Conservation (phyloP, 2,329 filamentous ascomycete species). For the Mollisia scopiformis region DNA sequence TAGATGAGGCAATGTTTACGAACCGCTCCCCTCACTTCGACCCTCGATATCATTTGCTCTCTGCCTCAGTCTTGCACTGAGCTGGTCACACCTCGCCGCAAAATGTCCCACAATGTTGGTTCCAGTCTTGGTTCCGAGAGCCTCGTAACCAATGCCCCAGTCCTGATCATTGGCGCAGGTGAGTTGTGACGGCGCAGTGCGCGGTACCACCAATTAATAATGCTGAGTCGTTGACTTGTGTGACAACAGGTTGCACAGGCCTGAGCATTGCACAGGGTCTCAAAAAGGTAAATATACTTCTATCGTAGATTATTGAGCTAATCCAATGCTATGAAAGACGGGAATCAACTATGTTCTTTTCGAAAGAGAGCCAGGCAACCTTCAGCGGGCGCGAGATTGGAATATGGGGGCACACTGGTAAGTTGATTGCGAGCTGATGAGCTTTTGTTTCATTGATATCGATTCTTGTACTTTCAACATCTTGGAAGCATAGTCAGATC, state of each 20-base stretch:
- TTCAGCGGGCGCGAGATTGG: slow-evolving; percentile 3
- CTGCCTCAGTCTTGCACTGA: too few species aligned
- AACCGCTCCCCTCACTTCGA: background rate
- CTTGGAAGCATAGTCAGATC: too few species aligned
- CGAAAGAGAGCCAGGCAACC: slow-evolving; percentile 2
- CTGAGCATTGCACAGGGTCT: slow-evolving; percentile 3
- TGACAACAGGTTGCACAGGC: slow-evolving; percentile 4
- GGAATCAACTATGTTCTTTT: background rate
- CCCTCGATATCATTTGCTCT: background rate
- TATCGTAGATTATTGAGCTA: background rate
- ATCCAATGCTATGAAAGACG: background rate
- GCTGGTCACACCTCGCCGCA: too few species aligned
- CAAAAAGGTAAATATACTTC: background rate
- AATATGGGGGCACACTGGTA: slow-evolving; percentile 3
- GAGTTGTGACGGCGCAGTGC: background rate
- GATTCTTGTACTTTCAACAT: background rate
- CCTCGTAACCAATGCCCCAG: background rate
- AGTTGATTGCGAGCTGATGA: background rate
- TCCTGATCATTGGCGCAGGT: slow-evolving; percentile 5
- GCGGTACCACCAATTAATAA: background rate
- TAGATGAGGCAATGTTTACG: background rate
- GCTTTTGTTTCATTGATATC: background rate
- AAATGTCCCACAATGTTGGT: background rate
- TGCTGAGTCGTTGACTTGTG: background rate
- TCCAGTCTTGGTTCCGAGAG: too few species aligned